Base-by-base conservation (phyloP, 1,284 basidiomycete genomes). In the Rhizoctonia solani region DNA sequence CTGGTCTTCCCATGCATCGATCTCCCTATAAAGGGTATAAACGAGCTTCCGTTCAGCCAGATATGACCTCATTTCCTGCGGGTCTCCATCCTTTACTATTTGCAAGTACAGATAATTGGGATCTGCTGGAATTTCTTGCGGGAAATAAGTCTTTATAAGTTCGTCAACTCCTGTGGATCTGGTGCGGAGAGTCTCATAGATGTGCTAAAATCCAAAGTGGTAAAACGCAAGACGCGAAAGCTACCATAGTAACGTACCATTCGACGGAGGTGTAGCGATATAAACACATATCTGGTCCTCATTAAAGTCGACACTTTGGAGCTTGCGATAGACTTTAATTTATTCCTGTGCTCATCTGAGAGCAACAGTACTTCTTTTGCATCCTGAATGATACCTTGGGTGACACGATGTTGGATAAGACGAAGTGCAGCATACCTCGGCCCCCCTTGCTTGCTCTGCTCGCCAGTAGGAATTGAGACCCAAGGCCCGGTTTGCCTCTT, bases 1-100 rank as follows among this genome's bases (percentile, higher is more conserved):
- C 16, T 32, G 30, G n/a, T 61, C 58, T 32, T 61, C 58, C 58
- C 58, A 61, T 1, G 23, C 30, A 30, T 61, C 58, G 2, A 50
- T 32, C 4, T 49, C 32, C 27, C 30, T 46, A 21, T 61, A 61
- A 3, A 61, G 32, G 5, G 37, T 44, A 13, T 49, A 50, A 3
- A 39, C n/a, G 19, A 46, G 44, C 29, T 11, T 2, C 1, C 58
- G 58, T 21, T 44, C 50, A n/a, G 30, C 21, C n/a, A 21, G n/a
- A 14, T 61, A 61, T 5, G 16, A 16, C 11, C 50, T 49, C 30
- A 61, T 32, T 39, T 61, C 58, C 4, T 34, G 41, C 14, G 55
- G 27, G 39, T 23, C 16, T 5, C 27, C 58, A 34, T 27, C 30
- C 32, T 50, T 61, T 46, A 61, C 50, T 11, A 19, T 14, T 21